phyloP scores from a whole-genome alignment of 2,329 filamentous ascomycete genomes.

The Aspergillus hortae region DNA sequence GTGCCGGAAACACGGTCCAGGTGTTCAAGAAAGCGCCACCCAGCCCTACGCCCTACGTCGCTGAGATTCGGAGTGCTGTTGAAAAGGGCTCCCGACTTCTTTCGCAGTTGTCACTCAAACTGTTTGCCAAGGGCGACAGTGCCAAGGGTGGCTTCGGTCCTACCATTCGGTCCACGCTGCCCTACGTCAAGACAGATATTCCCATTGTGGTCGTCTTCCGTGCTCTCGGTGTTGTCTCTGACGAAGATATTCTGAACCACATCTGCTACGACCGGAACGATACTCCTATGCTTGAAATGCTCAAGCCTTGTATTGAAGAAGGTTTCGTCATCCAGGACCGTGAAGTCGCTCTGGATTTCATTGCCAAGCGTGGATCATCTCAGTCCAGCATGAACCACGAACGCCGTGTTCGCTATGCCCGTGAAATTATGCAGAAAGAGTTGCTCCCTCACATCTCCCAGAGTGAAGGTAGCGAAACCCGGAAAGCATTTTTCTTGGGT shows the following conservation, averaged over 20 bases:
- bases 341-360: constrained; percentile 90
- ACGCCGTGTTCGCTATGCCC: constrained; percentile 85
- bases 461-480: constrained; percentile 86
- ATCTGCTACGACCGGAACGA: constrained; percentile 96
- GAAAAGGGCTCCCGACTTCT: constrained; percentile 95
- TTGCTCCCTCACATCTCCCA: constrained; percentile 96
- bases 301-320: constrained; percentile 96
- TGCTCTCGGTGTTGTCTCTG: constrained; percentile 90
- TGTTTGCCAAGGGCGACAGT: constrained; percentile 78
- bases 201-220: constrained; percentile 95
- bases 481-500: constrained; percentile 96
- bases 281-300: constrained; percentile 94
- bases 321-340: constrained; percentile 94
- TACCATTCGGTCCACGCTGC: constrained; percentile 84
- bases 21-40: constrained; percentile 96
- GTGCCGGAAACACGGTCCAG: constrained; percentile 96
- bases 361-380: constrained; percentile 80
- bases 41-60: constrained; percentile 88
- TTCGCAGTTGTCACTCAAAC: constrained; percentile 85
- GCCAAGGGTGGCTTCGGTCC: constrained; percentile 78
- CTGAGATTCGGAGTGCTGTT: constrained; percentile 92
- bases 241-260: constrained; percentile 96
- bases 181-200: constrained; percentile 90
- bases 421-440: constrained; percentile 95
- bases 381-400: constrained; percentile 71